Conservation (phyloP, 176 grass and related monocot species). For the Triticum aestivum region DNA sequence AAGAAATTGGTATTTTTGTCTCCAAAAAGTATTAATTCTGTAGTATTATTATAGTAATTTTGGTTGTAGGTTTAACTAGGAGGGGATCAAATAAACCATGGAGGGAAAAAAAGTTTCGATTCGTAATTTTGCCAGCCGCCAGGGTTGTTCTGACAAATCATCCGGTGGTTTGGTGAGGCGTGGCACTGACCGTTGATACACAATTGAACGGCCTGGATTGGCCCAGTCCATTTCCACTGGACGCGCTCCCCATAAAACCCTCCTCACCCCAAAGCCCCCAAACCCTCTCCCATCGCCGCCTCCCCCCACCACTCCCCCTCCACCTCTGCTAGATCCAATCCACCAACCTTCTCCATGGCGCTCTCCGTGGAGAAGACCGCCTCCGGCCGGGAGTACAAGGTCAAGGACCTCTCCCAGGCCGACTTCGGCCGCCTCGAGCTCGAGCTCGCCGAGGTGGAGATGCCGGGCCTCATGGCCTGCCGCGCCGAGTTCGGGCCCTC, state of each 20-base stretch:
- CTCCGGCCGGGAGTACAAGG: conserved; percentile 78
- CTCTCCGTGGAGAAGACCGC: conserved; percentile 78
- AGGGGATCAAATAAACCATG: too few species aligned
- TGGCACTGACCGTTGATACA: not conserved
- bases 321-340: conserved; percentile 24
- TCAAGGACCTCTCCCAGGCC: conserved; percentile 84
- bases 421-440: conserved; percentile 88
- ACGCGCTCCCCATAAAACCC: not conserved
- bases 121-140: too few species aligned
- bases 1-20: too few species aligned
- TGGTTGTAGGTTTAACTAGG: too few species aligned
- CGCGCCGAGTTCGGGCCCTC: conserved; percentile 75
- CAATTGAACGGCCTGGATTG: not conserved
- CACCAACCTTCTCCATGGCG: conserved; percentile 43
- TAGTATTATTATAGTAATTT: too few species aligned
- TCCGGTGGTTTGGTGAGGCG: not conserved
- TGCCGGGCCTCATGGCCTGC: conserved; percentile 87
- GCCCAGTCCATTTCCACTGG: not conserved
- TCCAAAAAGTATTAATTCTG: too few species aligned
- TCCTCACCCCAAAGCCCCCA: not conserved
- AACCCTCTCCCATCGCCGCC: not conserved
- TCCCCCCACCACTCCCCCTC: not conserved
- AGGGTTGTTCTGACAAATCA: not conserved
- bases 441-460: conserved; percentile 90
- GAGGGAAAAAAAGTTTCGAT: too few species aligned